Percentiles rank a stretch among this genome's conserved stretches.
phyloP scores from a whole-genome alignment of 2,329 filamentous ascomycete species.

The Calonectria montana region DNA sequence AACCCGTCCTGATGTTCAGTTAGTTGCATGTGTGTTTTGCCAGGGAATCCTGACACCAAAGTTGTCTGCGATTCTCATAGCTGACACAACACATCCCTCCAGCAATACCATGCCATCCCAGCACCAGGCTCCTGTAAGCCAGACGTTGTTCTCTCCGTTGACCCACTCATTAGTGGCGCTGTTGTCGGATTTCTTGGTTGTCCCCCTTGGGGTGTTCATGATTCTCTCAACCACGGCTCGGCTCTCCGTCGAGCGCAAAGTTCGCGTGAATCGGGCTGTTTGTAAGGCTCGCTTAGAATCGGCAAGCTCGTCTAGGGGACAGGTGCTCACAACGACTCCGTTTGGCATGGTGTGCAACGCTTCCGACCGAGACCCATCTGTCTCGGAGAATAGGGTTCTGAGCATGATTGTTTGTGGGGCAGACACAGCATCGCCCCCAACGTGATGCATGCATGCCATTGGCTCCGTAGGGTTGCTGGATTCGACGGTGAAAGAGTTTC shows the following conservation, averaged over 20 bases:
- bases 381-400: constrained; percentile 47
- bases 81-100: constrained; percentile 70
- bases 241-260: constrained; percentile 62
- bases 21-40: constrained; percentile 19
- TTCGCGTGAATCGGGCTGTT: constrained; percentile 62
- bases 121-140: constrained; percentile 69
- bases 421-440: constrained; percentile 31
- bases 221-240: constrained; percentile 59
- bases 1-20: background rate
- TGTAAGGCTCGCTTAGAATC: constrained; percentile 55
- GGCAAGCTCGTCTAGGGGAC: constrained; percentile 53
- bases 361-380: constrained; percentile 54
- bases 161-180: constrained; percentile 50
- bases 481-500: constrained; percentile 17
- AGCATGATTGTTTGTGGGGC: constrained; percentile 50
- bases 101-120: constrained; percentile 74
- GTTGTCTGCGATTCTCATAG: constrained; percentile 64
- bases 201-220: constrained; percentile 44
- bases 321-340: constrained; percentile 65
- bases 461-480: constrained; percentile 5
- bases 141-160: constrained; percentile 66
- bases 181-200: constrained; percentile 18
- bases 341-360: constrained; percentile 63
- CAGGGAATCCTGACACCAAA: constrained; percentile 61
- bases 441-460: constrained; percentile 43